These are phyloP conservation scores for Arbutus unedo DNA, from an alignment of 148 eudicot genomes.

Conservation along the genomic window DNA sequence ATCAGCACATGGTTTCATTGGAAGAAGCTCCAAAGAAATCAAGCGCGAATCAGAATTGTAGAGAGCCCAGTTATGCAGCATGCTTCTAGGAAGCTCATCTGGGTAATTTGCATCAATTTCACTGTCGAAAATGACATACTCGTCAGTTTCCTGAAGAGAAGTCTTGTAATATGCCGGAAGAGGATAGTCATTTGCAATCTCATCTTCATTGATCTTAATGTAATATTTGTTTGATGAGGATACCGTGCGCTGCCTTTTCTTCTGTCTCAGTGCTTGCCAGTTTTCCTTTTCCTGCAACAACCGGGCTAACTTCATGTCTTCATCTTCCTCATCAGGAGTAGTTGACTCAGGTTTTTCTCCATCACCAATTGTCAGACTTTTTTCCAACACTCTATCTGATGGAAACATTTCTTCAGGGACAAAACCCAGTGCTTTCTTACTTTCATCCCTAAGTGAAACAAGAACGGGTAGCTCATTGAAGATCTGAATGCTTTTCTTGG, in stretches of 20 bases:
- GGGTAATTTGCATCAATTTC: constrained; percentile 51
- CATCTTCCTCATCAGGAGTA: constrained; percentile 53
- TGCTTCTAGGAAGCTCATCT: constrained; percentile 76
- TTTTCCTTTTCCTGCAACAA: constrained; percentile 82
- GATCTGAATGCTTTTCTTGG: constrained; percentile 48
- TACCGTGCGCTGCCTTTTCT: constrained; percentile 40
- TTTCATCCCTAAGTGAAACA: constrained; percentile 63
- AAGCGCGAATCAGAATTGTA: constrained; percentile 83
- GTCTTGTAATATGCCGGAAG: constrained; percentile 84
- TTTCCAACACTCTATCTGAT: constrained; percentile 22
- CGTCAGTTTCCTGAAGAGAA: constrained; percentile 72
- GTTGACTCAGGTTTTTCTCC: constrained; percentile 27
- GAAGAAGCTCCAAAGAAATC: constrained; percentile 89
- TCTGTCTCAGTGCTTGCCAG: constrained; percentile 76
- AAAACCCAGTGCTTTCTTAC: constrained; percentile 33
- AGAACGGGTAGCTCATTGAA: constrained; percentile 69
- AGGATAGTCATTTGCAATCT: constrained; percentile 94
- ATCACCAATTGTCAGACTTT: constrained; percentile 43
- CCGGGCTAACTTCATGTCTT: constrained; percentile 70
- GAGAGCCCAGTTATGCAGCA: constrained; percentile 97
- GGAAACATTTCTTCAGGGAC: constrained; percentile 9
- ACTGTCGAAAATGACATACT: constrained; percentile 71
- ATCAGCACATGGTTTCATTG: constrained; percentile 96
- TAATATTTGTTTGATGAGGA: constrained; percentile 66
- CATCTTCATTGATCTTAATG: constrained; percentile 94